Conservation (phyloP, 176 grass and related monocot genomes). For the Cenchrus fungigraminus region DNA sequence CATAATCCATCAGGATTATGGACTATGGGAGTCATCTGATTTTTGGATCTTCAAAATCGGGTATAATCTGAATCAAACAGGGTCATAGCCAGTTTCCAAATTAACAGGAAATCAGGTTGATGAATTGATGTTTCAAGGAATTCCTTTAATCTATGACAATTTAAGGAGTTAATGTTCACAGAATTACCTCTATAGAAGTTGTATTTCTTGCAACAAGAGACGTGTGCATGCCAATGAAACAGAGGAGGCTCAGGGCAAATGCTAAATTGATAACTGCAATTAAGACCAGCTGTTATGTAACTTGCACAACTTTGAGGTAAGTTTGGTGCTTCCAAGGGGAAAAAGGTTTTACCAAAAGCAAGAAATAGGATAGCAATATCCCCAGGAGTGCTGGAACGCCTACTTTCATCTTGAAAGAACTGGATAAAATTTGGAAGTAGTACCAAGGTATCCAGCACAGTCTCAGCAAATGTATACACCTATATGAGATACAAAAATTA, state of each 20-base stretch:
- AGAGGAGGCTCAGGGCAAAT: slow-evolving; percentile 86
- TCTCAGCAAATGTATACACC: slow-evolving; percentile 83
- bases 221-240: slow-evolving; percentile 72
- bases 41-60: too few relatives aligned
- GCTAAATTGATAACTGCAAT: slow-evolving; percentile 90
- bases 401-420: slow-evolving; percentile 70
- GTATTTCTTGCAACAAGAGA: slow-evolving; percentile 77
- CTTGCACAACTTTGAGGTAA: slow-evolving; percentile 23
- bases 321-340: slow-evolving; percentile 26
- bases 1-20: too few relatives aligned
- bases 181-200: slow-evolving; percentile 82
- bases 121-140: neutral
- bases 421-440: slow-evolving; percentile 76
- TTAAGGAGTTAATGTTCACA: slow-evolving; percentile 13
- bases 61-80: too few relatives aligned
- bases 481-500: slow-evolving; percentile 39
- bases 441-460: slow-evolving; percentile 61
- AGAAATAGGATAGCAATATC: slow-evolving; percentile 79
- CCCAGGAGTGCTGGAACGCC: slow-evolving; percentile 52
- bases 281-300: slow-evolving; percentile 41
- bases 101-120: neutral
- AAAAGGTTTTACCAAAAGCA: slow-evolving; percentile 65
- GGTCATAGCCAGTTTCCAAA: neutral
- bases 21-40: too few relatives aligned
- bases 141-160: slow-evolving; percentile 20